Conservation (phyloP, 768 basidiomycete genomes). For the Imleria badia region DNA sequence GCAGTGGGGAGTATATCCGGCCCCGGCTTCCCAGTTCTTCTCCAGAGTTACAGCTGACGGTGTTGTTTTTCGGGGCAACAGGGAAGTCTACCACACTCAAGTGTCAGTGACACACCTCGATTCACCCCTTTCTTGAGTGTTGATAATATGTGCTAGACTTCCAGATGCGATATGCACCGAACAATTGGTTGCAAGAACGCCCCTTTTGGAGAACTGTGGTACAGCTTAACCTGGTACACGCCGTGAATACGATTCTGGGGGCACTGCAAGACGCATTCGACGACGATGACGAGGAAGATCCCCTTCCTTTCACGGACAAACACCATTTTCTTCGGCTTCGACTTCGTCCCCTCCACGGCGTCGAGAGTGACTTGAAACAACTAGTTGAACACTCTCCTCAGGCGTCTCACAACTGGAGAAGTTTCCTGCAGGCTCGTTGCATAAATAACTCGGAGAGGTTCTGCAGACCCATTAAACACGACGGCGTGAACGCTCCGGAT, state of each 20-base stretch:
- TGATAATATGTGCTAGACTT: conserved; percentile 52
- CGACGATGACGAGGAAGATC: conserved; percentile 33
- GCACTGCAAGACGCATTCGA: conserved; percentile 56
- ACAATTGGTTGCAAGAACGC: conserved; percentile 67
- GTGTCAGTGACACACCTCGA: conserved; percentile 38
- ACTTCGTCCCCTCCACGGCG: conserved; percentile 59
- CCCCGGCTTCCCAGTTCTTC: neutral
- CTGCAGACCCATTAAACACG: conserved; percentile 9
- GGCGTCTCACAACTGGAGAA: conserved; percentile 42
- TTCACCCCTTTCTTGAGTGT: neutral
- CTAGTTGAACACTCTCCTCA: conserved; percentile 41
- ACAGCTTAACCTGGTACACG: conserved; percentile 76
- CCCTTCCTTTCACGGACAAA: conserved; percentile 47
- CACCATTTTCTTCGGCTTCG: conserved; percentile 58
- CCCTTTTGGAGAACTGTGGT: conserved; percentile 75
- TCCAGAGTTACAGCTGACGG: neutral
- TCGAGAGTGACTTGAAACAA: conserved; percentile 64
- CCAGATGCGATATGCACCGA: conserved; percentile 62
- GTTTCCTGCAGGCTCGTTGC: conserved; percentile 35
- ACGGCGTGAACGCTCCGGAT: conserved; percentile 34
- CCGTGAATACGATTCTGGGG: conserved; percentile 64
- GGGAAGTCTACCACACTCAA: conserved; percentile 75
- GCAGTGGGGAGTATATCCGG: neutral
- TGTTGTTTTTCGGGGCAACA: conserved; percentile 23
- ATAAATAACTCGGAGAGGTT: conserved; percentile 7